phyloP scores from a whole-genome alignment of 768 basidiomycete species.

The Agaricus subrufescens region DNA sequence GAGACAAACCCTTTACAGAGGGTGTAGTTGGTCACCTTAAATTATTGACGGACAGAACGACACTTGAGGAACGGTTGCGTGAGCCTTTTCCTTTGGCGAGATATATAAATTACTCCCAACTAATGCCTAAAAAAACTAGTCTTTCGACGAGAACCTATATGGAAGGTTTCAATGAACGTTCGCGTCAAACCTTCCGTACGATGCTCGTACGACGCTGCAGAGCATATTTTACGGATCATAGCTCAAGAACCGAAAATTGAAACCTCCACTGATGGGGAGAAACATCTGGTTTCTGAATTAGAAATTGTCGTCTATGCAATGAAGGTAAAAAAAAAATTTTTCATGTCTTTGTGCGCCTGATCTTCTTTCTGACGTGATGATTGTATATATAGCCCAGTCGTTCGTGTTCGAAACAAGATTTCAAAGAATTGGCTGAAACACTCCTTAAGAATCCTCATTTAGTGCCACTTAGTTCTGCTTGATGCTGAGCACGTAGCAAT shows the following conservation, averaged over 20 bases:
- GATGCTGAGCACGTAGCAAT: background rate
- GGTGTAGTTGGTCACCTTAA: conserved; percentile 61
- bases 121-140: conserved; percentile 29
- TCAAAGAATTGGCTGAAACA: conserved; percentile 45
- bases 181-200: conserved; percentile 50
- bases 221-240: conserved; percentile 50
- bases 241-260: conserved; percentile 42
- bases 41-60: conserved; percentile 41
- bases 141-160: conserved; percentile 66
- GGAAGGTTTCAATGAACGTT: conserved; percentile 68
- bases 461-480: conserved; percentile 17
- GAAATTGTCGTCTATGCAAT: conserved; percentile 61
- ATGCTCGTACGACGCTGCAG: conserved; percentile 52
- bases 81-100: conserved; percentile 19
- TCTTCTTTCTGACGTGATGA: background rate
- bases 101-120: background rate
- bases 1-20: conserved; percentile 50
- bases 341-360: background rate
- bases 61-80: conserved; percentile 43
- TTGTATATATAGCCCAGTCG: conserved; percentile 35
- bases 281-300: conserved; percentile 7
- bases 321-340: conserved; percentile 37
- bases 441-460: conserved; percentile 34
- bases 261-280: background rate
- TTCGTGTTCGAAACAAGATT: conserved; percentile 46